phyloP scores from a whole-genome alignment of 2,329 filamentous ascomycete species.

The Pestalotiopsis fici region DNA sequence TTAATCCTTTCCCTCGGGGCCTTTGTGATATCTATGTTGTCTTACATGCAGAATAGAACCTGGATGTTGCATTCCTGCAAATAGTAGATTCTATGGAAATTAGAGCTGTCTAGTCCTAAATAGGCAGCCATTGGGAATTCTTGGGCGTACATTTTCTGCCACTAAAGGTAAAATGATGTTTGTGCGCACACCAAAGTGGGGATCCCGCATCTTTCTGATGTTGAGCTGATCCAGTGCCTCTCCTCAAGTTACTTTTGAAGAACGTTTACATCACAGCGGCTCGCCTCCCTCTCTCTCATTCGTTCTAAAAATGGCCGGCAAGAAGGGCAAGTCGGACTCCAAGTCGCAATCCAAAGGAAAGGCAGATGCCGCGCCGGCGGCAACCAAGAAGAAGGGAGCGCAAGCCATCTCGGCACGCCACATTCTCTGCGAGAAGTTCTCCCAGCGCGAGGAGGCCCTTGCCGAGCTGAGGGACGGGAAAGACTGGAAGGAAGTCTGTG shows the following conservation, averaged over 20 bases:
- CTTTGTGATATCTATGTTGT: too few relatives aligned
- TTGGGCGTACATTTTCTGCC: neutral
- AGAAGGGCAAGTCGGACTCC: constrained; percentile 16
- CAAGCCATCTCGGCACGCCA: constrained; percentile 75
- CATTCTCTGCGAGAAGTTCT: constrained; percentile 47
- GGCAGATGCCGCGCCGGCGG: constrained; percentile 17
- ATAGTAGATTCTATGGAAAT: too few relatives aligned
- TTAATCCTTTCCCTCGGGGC: too few relatives aligned
- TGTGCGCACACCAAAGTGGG: constrained; percentile 26
- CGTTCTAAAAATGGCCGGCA: constrained; percentile 16
- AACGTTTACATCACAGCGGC: neutral
- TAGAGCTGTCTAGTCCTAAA: neutral
- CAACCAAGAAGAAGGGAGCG: constrained; percentile 51
- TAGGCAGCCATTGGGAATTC: neutral
- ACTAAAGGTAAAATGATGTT: neutral
- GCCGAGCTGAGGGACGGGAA: constrained; percentile 2
- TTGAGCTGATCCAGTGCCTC: too few relatives aligned
- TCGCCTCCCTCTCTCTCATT: neutral
- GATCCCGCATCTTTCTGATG: neutral
- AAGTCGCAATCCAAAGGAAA: constrained; percentile 24
- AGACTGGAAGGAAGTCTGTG: neutral
- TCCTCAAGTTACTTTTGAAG: neutral
- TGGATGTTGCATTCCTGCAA: too few relatives aligned
- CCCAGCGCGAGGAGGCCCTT: constrained; percentile 12
- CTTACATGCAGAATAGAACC: too few relatives aligned